Evolutionary conservation across 176 grass and related monocot species (phyloP), one percentile per base, ranked within the genome.

Genomic region (Tillandsia fasciculata): DNA sequence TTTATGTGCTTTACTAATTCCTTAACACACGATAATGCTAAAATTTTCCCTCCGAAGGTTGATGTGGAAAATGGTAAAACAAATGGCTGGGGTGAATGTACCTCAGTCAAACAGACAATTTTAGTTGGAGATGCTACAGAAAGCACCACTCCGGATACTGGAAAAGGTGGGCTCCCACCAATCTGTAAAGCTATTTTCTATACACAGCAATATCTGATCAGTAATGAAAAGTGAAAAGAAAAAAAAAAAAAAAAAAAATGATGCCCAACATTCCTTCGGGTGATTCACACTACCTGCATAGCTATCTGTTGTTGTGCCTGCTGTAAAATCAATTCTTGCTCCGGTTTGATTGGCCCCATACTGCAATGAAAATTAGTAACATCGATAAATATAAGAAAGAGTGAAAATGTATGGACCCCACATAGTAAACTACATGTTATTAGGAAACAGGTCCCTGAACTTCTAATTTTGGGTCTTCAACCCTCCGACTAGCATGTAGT

Each of bases 231-330:
- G n/a, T 15, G n/a, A 76, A 68, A 15, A 77, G 56, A 24, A 2
- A 9, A 69, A 42, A 24, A 49, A 61, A n/a, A n/a, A 29, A 9
- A 23, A 29, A 29, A 5, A 42, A 42, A 42, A 42, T 42, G 33
- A 42, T 42, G 33, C 11, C 18, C 2, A 61, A 15, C 13, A 69
- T 50, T 18, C 11, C n/a, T 26, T n/a, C 10, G 48, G 49, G 15
- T 51, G 7, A 49, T 18, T 50, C 48, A 51, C 27, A 42, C 56
- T 77, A 69, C 75, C 75, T 77, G 75, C 20, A 69, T 69, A 63
- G 75, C 75, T 50, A 77, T 77, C 20, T 77, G 75, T 77, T 77
- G 65, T 26, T 77, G 75, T n/a, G 75, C 75, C 42, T 77, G 75
- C 20, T 77, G 75, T 50, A 77, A 77, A 22, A 77, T 77, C 20